These are phyloP conservation scores for Suillus sp. DNA, from an alignment of 768 basidiomycete species.

Conservation along the genomic window DNA sequence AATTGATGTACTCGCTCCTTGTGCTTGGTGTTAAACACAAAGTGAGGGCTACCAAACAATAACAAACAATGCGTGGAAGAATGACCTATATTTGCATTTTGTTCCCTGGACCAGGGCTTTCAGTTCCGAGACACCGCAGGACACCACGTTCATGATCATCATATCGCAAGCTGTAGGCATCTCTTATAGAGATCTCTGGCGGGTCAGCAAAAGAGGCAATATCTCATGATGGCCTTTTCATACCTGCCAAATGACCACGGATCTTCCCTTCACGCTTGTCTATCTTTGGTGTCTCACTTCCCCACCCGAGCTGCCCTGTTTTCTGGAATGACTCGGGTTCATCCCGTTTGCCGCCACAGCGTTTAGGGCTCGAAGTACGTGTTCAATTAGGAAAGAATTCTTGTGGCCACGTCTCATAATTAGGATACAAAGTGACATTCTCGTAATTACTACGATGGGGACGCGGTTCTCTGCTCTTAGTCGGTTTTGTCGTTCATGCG, in stretches of 20 bases:
- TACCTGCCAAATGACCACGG: conserved; percentile 13
- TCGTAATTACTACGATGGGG: conserved; percentile 2
- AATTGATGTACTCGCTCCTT: conserved; percentile 6
- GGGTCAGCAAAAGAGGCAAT: conserved; percentile 16
- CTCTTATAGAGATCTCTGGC: conserved; percentile 17
- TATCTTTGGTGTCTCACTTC: conserved; percentile 10
- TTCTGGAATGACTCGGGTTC: conserved; percentile 6
- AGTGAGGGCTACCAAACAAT: conserved; percentile 22
- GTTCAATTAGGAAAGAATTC: conserved; percentile 5
- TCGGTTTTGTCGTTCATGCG: neutral
- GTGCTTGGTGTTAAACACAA: conserved; percentile 14
- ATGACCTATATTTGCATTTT: conserved; percentile 6
- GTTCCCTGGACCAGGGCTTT: conserved; percentile 7
- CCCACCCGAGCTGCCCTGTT: conserved; percentile 1
- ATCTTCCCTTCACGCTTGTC: conserved; percentile 21
- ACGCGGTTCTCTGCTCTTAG: neutral
- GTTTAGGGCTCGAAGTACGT: conserved; percentile 7
- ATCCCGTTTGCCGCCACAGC: conserved; percentile 6
- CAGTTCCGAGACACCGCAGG: conserved; percentile 3
- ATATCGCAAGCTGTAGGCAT: conserved; percentile 9
- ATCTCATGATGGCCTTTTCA: conserved; percentile 14
- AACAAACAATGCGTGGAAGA: conserved; percentile 24
- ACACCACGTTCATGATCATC: conserved; percentile 16
- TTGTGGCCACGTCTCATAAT: neutral
- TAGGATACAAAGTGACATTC: conserved; percentile 4